phyloP scores from a whole-genome alignment of 83 land plant genomes.

The Diphasiastrum complanatum region DNA sequence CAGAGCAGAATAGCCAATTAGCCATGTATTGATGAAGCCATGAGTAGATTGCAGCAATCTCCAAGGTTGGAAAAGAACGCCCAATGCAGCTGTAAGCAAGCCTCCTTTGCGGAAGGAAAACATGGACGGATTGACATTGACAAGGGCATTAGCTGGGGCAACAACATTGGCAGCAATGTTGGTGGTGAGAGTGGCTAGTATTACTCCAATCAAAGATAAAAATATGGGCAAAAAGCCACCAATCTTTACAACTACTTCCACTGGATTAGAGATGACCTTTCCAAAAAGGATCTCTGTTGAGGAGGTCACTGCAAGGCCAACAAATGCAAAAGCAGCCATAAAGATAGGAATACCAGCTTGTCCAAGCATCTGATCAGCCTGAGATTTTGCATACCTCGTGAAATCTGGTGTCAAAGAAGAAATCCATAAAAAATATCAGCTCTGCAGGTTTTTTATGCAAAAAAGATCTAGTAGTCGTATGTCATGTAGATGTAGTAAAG shows the following conservation, averaged over 20 bases:
- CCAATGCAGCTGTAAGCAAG: slow-evolving; percentile 55
- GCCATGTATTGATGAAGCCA: slow-evolving; percentile 78
- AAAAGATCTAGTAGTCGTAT: too few species aligned
- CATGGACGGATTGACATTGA: slow-evolving; percentile 49
- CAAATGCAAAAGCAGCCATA: slow-evolving; percentile 74
- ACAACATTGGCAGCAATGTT: slow-evolving; percentile 91
- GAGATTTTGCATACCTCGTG: slow-evolving; percentile 61
- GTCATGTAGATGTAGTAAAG: too few species aligned
- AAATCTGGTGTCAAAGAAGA: slow-evolving; percentile 53
- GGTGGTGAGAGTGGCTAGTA: slow-evolving; percentile 77
- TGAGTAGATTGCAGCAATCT: slow-evolving; percentile 64
- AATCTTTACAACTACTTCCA: slow-evolving; percentile 53
- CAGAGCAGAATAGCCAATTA: slow-evolving; percentile 79
- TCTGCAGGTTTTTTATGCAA: too few species aligned
- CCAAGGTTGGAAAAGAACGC: slow-evolving; percentile 79
- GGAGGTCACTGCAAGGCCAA: slow-evolving; percentile 80
- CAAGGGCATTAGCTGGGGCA: slow-evolving; percentile 86
- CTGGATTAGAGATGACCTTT: slow-evolving; percentile 59
- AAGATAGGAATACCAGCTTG: slow-evolving; percentile 75
- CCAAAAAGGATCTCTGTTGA: slow-evolving; percentile 76
- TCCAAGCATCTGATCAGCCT: slow-evolving; percentile 74
- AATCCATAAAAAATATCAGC: too few species aligned
- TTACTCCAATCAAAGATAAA: slow-evolving; percentile 65
- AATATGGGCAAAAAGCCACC: slow-evolving; percentile 47
- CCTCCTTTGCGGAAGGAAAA: slow-evolving; percentile 69